phyloP scores from a whole-genome alignment of 2,329 filamentous ascomycete genomes.

The Coniella vitis region DNA sequence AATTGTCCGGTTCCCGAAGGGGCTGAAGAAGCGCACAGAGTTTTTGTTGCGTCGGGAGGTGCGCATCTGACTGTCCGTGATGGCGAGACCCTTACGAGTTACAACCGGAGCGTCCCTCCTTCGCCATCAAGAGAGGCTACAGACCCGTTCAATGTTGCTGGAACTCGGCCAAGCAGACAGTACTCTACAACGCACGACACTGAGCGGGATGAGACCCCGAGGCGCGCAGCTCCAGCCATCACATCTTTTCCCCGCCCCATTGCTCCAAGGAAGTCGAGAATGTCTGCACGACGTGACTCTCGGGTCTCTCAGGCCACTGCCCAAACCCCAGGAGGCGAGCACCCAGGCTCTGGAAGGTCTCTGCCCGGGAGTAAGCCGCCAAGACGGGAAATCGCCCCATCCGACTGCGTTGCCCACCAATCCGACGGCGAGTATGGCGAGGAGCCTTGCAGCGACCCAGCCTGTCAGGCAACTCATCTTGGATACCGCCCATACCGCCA shows the following conservation, averaged over 20 bases:
- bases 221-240: neutral
- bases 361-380: neutral
- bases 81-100: conserved; percentile 14
- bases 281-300: conserved; percentile 17
- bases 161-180: neutral
- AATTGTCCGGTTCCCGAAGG: conserved; percentile 27
- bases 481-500: conserved; percentile 19
- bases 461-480: conserved; percentile 19
- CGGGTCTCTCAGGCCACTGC: conserved; percentile 16
- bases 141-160: neutral
- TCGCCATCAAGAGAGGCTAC: neutral
- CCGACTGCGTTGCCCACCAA: conserved; percentile 12
- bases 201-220: neutral
- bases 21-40: conserved; percentile 18
- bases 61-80: conserved; percentile 15
- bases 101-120: conserved; percentile 11
- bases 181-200: neutral
- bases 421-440: conserved; percentile 10
- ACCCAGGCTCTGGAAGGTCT: neutral
- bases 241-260: neutral
- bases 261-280: neutral
- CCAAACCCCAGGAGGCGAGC: too few species aligned
- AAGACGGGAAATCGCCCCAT: neutral
- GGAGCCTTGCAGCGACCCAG: conserved; percentile 14
- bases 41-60: conserved; percentile 16